These are phyloP conservation scores for Spathaspora boniae DNA, from an alignment of 805 yeast genomes.

Conservation along the genomic window DNA sequence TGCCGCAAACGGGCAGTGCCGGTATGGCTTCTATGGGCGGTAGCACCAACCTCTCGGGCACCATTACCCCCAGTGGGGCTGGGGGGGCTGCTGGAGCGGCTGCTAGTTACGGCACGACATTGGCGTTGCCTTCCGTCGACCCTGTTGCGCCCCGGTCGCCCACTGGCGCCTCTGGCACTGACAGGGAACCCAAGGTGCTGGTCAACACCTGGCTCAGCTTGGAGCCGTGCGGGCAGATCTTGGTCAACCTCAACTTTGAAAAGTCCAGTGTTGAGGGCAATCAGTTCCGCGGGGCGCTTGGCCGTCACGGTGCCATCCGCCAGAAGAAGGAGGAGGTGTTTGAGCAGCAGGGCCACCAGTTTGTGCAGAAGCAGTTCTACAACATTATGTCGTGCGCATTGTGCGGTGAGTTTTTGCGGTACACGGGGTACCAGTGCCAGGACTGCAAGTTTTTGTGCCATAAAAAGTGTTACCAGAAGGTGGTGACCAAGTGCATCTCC, in stretches of 20 bases:
- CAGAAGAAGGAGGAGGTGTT: conserved; percentile 87
- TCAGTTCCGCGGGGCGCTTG: conserved; percentile 43
- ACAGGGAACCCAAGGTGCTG: conserved; percentile 29
- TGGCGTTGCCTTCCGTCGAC: neutral
- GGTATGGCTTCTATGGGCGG: neutral
- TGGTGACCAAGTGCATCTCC: conserved; percentile 80
- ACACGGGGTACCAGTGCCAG: conserved; percentile 83
- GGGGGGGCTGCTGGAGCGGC: conserved; percentile 13
- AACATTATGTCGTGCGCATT: conserved; percentile 96
- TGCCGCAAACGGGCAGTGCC: conserved; percentile 20
- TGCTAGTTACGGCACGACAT: neutral
- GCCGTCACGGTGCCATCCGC: conserved; percentile 97
- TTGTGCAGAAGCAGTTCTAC: conserved; percentile 92
- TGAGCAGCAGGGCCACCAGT: conserved; percentile 96
- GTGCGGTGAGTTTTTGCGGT: conserved; percentile 91
- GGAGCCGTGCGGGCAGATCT: conserved; percentile 92
- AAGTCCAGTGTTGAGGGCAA: conserved; percentile 46
- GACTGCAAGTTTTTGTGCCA: conserved; percentile 81
- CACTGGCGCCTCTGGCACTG: conserved; percentile 4
- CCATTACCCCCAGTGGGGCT: too few species aligned
- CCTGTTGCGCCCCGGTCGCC: conserved; percentile 7
- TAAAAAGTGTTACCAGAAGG: conserved; percentile 75
- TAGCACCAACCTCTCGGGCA: neutral
- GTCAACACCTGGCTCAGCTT: conserved; percentile 83
- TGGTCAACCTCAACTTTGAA: conserved; percentile 73